Evolutionary conservation across 257 asterid genomes (phyloP), one percentile per base, ranked within the genome.

Genomic region (Scutellaria baicalensis): DNA sequence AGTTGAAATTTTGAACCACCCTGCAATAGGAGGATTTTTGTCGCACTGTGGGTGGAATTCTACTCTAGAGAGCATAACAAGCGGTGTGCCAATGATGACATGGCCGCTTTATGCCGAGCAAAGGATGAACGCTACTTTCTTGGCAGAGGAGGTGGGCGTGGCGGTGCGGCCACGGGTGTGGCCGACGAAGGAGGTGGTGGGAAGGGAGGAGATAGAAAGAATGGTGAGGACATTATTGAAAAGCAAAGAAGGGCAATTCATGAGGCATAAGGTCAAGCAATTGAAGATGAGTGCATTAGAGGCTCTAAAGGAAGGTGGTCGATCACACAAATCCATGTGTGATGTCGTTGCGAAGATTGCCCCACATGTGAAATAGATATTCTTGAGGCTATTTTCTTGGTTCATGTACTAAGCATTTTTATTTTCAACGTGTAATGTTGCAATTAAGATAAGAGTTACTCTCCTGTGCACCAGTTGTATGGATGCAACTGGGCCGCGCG

Each of bases 21-120:
- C 78, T 0, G 80, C 91, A 0, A 38, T 85, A 0, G 95, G 95
- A 0, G 96, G 97, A 4, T 91, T 91, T 48, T 2, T 91, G 48
- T 62, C 89, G 0, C 97, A 88, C 16, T 85, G 89, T 6, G 96
- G 95, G 1, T 89, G 96, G 97, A 89, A 83, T 33, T 89, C 95
- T 5, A 58, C 57, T 0, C 10, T 91, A 1, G 97, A 89, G 36
- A 81, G 95, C 58, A 71, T 89, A 0, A 69, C 52, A 0, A 82
- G 73, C 9, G 85, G 84, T 0, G 89, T 85, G 5, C 91, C 96
- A 0, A 67, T 89, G 79, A 81, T 91, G 3, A 89, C 80, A 1
- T 90, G 97, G 97, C 97, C 97, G 0, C 83, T 88, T 0, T 86
- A 88, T 1, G 84, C 91, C 0, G 95, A 91, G 83, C 96, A 88